phyloP scores from a whole-genome alignment of 768 basidiomycete species.

The Tricholoma bakamatsutake region DNA sequence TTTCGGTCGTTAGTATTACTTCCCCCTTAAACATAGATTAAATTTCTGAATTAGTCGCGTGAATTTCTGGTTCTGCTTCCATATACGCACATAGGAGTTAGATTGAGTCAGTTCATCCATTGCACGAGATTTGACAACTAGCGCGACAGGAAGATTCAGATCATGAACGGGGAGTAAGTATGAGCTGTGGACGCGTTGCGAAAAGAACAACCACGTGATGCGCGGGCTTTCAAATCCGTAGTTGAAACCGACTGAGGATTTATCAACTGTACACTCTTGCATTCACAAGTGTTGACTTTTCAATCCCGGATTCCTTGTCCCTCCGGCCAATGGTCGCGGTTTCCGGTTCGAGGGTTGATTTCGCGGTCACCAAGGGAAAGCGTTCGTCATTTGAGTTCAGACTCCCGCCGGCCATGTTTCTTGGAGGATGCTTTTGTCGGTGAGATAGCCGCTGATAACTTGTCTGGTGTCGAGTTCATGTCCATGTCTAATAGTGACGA shows the following conservation, averaged over 20 bases:
- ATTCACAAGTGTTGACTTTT: too few species aligned
- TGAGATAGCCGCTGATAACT: not conserved
- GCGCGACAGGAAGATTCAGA: not conserved
- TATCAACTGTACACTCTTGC: too few species aligned
- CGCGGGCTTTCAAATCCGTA: too few species aligned
- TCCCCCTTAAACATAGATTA: not conserved
- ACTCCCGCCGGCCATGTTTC: conserved; percentile 12
- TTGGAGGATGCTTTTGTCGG: conserved; percentile 39
- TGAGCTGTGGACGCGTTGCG: not conserved
- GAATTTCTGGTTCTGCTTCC: not conserved
- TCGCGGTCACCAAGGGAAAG: too few species aligned
- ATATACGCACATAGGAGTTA: not conserved
- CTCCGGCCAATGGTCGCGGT: too few species aligned
- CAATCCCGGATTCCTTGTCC: too few species aligned
- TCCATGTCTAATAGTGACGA: not conserved
- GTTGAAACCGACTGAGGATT: too few species aligned
- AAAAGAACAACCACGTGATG: not conserved
- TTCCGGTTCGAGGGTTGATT: too few species aligned
- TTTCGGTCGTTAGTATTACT: not conserved
- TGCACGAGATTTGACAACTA: not conserved
- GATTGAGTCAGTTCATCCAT: not conserved
- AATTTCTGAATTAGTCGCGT: not conserved
- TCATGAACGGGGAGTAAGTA: too few species aligned
- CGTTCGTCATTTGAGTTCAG: too few species aligned
- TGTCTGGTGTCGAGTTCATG: not conserved